Percentiles rank a stretch among this genome's conserved stretches.
Conservation (phyloP, 2,329 filamentous ascomycete species). For the Lasiodiplodia gonubiensis region DNA sequence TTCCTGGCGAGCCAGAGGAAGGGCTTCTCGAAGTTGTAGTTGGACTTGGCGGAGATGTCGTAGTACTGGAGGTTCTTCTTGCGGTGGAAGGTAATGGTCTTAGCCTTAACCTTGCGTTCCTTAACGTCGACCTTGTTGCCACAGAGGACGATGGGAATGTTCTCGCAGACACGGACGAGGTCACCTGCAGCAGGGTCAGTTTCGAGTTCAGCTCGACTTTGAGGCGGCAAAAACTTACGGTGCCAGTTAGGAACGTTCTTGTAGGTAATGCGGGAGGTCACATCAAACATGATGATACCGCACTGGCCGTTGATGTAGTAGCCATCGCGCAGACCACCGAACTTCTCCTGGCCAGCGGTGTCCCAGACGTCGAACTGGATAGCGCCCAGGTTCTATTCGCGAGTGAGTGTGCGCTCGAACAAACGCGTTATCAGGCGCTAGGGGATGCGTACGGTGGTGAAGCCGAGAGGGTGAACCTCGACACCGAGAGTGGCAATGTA, state of each 20-base stretch:
- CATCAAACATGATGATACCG: slow-evolving; percentile 99
- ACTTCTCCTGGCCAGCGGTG: slow-evolving; percentile 99
- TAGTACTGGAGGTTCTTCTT: slow-evolving; percentile 99
- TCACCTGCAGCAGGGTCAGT: slow-evolving; percentile 67
- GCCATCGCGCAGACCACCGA: slow-evolving; percentile 97
- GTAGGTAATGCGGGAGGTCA: slow-evolving; percentile 99
- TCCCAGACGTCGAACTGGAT: slow-evolving; percentile 99
- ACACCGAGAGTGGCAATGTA: slow-evolving; percentile 99
- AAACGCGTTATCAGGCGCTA: slow-evolving; percentile 34
- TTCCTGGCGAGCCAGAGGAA: slow-evolving; percentile 99
- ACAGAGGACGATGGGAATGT: slow-evolving; percentile 96
- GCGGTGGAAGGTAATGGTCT: slow-evolving; percentile 99
- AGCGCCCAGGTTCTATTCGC: slow-evolving; percentile 78
- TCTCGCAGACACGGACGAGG: slow-evolving; percentile 98
- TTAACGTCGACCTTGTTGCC: slow-evolving; percentile 99
- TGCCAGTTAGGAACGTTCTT: slow-evolving; percentile 99
- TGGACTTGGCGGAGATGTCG: slow-evolving; percentile 99
- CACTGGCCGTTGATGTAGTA: slow-evolving; percentile 99
- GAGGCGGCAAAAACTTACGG: slow-evolving; percentile 65
- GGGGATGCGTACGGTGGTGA: slow-evolving; percentile 81
- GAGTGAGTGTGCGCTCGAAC: slow-evolving; percentile 22
- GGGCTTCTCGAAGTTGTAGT: slow-evolving; percentile 99
- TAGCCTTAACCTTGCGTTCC: slow-evolving; percentile 99
- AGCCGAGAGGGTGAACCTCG: slow-evolving; percentile 97
- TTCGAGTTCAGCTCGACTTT: neutral